Conservation (phyloP, 2,329 filamentous ascomycete species). For the Apiospora rasikravindrae region DNA sequence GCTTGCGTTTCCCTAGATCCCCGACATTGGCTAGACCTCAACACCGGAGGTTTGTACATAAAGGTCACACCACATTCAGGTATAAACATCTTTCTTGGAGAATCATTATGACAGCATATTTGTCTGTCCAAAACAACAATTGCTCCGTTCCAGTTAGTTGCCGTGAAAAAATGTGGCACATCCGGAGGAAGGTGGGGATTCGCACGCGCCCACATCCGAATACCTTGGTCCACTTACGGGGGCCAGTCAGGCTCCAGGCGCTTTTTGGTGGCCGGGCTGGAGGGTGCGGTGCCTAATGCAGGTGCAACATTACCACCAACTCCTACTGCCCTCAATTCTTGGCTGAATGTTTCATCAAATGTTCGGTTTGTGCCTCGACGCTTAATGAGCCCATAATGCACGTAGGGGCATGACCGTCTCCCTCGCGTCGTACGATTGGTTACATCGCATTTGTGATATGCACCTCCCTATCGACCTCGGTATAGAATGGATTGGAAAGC, state of each 20-base stretch:
- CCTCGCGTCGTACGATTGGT: not conserved
- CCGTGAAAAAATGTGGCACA: not conserved
- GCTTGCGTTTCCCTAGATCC: not conserved
- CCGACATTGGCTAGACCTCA: not conserved
- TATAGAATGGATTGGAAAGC: not conserved
- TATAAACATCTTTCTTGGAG: not conserved
- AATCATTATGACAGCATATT: not conserved
- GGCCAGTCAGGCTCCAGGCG: not conserved
- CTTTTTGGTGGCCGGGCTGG: not conserved
- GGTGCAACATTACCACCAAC: constrained; percentile 2
- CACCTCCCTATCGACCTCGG: not conserved
- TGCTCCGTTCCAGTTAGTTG: not conserved
- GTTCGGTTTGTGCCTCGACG: not conserved
- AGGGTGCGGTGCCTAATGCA: not conserved
- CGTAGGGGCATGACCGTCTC: not conserved
- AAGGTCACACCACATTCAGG: not conserved
- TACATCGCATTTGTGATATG: not conserved
- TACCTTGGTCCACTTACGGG: not conserved
- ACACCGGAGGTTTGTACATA: not conserved
- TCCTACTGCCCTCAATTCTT: not conserved
- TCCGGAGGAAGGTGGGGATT: not conserved
- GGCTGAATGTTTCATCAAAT: not conserved
- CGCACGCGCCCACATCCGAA: not conserved
- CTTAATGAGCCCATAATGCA: not conserved
- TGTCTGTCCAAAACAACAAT: not conserved